phyloP scores from a whole-genome alignment of 1,139 yeast species.

The Geotrichum macrosporum region DNA sequence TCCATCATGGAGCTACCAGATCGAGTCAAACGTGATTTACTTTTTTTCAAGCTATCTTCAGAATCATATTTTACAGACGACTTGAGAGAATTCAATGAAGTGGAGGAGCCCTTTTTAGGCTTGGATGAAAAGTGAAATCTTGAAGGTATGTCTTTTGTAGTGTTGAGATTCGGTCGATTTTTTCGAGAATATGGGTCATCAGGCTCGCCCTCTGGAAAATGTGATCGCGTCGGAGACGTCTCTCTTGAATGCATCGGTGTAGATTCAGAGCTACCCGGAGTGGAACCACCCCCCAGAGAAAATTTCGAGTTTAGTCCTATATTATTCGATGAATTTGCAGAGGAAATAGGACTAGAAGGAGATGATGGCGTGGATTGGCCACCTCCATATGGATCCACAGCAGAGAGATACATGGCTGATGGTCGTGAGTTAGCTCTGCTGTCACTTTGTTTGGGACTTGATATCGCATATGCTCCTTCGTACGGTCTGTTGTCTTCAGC shows the following conservation, averaged over 20 bases:
- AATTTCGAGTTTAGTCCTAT: constrained; percentile 15
- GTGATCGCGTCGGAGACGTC: constrained; percentile 24
- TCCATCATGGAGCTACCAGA: constrained; percentile 40
- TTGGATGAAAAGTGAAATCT: constrained; percentile 37
- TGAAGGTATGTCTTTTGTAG: constrained; percentile 36
- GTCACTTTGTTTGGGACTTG: not conserved
- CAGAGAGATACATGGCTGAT: constrained; percentile 15
- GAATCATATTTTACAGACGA: constrained; percentile 17
- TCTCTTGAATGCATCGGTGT: constrained; percentile 25
- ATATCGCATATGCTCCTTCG: not conserved
- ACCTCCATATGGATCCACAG: constrained; percentile 8
- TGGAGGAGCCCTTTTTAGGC: constrained; percentile 14
- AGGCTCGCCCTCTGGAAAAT: constrained; percentile 30
- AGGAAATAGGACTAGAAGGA: constrained; percentile 18
- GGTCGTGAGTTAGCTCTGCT: constrained; percentile 6
- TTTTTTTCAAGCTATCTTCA: constrained; percentile 20
- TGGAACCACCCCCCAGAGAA: constrained; percentile 6
- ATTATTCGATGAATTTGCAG: constrained; percentile 11
- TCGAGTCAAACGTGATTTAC: constrained; percentile 18
- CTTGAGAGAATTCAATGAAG: constrained; percentile 9
- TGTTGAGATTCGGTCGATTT: constrained; percentile 33
- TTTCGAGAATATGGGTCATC: constrained; percentile 39
- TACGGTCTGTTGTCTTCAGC: not conserved
- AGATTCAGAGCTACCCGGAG: constrained; percentile 6
- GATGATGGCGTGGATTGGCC: not conserved